phyloP scores from a whole-genome alignment of 495 filamentous ascomycete genomes.

The Hypoxylon lenormandii region DNA sequence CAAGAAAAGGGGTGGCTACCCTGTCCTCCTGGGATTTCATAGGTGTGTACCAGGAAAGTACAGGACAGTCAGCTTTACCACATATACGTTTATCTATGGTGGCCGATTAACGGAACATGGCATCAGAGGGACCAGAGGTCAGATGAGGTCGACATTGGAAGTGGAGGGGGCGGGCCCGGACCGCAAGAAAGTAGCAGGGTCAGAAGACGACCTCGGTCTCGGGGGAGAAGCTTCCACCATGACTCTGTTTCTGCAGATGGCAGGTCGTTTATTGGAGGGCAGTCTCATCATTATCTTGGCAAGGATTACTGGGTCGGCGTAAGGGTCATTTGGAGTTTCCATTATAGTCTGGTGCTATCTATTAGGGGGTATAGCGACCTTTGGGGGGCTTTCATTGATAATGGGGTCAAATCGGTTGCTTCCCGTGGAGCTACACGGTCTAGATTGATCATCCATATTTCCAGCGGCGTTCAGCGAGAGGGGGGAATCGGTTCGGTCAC shows the following conservation, averaged over 20 bases:
- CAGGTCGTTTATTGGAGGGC: conserved; percentile 28
- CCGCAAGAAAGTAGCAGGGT: conserved; percentile 13
- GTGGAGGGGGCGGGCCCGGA: conserved; percentile 20
- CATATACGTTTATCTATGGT: background rate
- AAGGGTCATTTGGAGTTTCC: conserved; percentile 28
- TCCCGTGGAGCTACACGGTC: conserved; percentile 13
- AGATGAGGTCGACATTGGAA: conserved; percentile 18
- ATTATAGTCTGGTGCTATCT: conserved; percentile 31
- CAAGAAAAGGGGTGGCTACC: conserved; percentile 20
- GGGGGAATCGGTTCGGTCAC: conserved; percentile 12
- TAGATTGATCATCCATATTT: conserved; percentile 19
- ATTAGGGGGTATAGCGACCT: conserved; percentile 13
- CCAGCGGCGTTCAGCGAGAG: conserved; percentile 19
- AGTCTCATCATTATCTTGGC: conserved; percentile 37
- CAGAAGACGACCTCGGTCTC: conserved; percentile 4
- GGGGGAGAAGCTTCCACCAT: conserved; percentile 3
- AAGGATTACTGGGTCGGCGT: conserved; percentile 33
- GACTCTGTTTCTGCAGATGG: conserved; percentile 27
- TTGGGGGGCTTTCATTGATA: conserved; percentile 16
- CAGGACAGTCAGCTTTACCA: too few species aligned
- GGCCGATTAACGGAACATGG: conserved; percentile 10
- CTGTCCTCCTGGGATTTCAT: conserved; percentile 19
- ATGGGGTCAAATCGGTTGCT: conserved; percentile 25
- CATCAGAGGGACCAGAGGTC: conserved; percentile 8
- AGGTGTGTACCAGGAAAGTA: background rate